These are phyloP conservation scores for Fraxinus greggii DNA, from an alignment of 305 asterid genomes.

Conservation along the genomic window DNA sequence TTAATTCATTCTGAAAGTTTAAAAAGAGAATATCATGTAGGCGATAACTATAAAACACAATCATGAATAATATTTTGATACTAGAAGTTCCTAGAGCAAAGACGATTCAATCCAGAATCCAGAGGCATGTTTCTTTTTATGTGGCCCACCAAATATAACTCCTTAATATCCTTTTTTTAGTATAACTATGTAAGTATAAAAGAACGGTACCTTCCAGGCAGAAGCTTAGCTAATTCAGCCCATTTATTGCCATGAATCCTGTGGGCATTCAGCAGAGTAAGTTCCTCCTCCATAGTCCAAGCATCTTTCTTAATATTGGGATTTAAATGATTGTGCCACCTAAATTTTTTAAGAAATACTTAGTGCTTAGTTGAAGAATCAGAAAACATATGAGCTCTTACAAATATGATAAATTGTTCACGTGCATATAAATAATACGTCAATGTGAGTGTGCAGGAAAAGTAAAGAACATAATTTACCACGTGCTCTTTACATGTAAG, in stretches of 20 bases:
- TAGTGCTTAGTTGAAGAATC: background rate
- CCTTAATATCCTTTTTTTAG: background rate
- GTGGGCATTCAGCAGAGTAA: constrained; percentile 77
- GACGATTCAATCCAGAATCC: constrained; percentile 9
- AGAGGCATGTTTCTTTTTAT: background rate
- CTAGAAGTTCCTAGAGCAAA: constrained; percentile 1
- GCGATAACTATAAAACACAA: background rate
- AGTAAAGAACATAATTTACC: background rate
- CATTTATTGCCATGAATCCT: constrained; percentile 81
- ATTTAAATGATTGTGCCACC: constrained; percentile 99
- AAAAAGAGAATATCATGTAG: background rate
- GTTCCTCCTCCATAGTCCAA: constrained; percentile 91
- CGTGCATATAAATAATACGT: background rate
- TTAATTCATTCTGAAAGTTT: background rate
- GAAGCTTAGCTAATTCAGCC: constrained; percentile 94
- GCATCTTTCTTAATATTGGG: constrained; percentile 91
- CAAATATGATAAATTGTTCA: background rate
- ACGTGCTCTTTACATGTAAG: background rate
- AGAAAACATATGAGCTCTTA: background rate
- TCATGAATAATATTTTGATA: background rate
- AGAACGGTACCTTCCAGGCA: constrained; percentile 79
- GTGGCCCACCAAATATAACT: constrained; percentile 1
- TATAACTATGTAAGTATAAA: constrained; percentile 13
- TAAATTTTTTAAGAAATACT: constrained; percentile 30
- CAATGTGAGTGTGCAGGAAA: background rate